Conservation (phyloP, 208 protist species). For the Leptomonas seymouri region DNA sequence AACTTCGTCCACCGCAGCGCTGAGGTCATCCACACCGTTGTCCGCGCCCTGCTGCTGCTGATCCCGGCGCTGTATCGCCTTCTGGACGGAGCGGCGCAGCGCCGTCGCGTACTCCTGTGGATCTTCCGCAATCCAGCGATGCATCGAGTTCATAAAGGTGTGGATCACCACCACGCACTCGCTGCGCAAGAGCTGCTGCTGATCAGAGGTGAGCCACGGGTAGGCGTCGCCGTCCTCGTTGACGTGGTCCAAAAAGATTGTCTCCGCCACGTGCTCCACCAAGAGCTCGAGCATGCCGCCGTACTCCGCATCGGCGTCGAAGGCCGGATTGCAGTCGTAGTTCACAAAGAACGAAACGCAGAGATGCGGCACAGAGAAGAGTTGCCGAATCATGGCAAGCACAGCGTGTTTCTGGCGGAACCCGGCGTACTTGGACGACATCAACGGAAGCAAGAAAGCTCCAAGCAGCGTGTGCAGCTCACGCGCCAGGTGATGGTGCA, state of each 20-base stretch:
- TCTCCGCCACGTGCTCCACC: constrained; percentile 71
- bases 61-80: constrained; percentile 10
- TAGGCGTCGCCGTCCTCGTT: constrained; percentile 38
- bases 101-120: constrained; percentile 54
- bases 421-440: constrained; percentile 49
- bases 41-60: constrained; percentile 4
- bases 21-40: background rate
- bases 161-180: constrained; percentile 71
- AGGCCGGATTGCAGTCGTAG: constrained; percentile 85
- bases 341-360: constrained; percentile 85
- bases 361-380: constrained; percentile 69
- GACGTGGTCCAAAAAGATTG: constrained; percentile 59
- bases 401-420: constrained; percentile 87
- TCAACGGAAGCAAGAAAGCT: constrained; percentile 70
- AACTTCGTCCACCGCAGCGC: constrained; percentile 11
- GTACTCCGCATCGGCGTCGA: constrained; percentile 68
- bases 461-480: constrained; percentile 76
- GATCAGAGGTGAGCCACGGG: constrained; percentile 68
- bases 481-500: constrained; percentile 68
- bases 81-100: constrained; percentile 7
- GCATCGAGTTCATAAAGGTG: constrained; percentile 61
- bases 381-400: constrained; percentile 63
- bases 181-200: constrained; percentile 77
- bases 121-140: constrained; percentile 81
- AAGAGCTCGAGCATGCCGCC: constrained; percentile 82